A percentile compares a stretch with the other conserved stretches of the same genome.
Evolutionary conservation across 208 protist genomes (phyloP).

Genomic region (Kentomonas sorsogonicus): DNA sequence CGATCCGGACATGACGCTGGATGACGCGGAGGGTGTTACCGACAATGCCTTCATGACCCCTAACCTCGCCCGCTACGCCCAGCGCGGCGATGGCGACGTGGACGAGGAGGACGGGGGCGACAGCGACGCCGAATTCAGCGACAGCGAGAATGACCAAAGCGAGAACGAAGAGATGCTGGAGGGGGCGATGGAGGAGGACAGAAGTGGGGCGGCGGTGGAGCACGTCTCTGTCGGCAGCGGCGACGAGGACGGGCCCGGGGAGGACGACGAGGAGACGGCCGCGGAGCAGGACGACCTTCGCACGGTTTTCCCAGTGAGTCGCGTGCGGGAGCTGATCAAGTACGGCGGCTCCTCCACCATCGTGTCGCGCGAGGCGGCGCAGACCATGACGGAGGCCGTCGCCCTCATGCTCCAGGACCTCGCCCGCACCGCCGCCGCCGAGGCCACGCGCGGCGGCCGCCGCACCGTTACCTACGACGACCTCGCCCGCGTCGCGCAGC

Average conservation of each 20-base stretch:
- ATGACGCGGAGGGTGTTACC: conserved; percentile 14
- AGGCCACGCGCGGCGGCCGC: conserved; percentile 41
- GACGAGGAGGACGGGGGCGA: conserved; percentile 9
- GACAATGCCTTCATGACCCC: conserved; percentile 45
- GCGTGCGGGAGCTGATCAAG: conserved; percentile 66
- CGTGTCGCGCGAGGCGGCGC: conserved; percentile 39
- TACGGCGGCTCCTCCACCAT: conserved; percentile 47
- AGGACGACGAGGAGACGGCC: conserved; percentile 4
- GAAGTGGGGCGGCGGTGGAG: conserved; percentile 2
- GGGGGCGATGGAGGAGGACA: background rate
- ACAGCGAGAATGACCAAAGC: conserved; percentile 5
- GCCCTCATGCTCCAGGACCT: conserved; percentile 61
- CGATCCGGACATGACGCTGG: conserved; percentile 16
- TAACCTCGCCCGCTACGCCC: conserved; percentile 35
- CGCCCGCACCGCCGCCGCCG: conserved; percentile 30
- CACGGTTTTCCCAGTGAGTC: conserved; percentile 39
- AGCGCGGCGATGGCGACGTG: conserved; percentile 7
- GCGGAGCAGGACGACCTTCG: conserved; percentile 4
- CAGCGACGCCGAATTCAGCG: conserved; percentile 13
- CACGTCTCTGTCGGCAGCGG: background rate
- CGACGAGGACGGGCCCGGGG: conserved; percentile 12
- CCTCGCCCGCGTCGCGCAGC: conserved; percentile 40
- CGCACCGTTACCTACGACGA: conserved; percentile 71
- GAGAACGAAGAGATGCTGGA: conserved; percentile 7
- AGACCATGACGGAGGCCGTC: conserved; percentile 51